Evolutionary conservation across 2,329 filamentous ascomycete species (phyloP).

Genomic region (Verticillium albo-atrum): DNA sequence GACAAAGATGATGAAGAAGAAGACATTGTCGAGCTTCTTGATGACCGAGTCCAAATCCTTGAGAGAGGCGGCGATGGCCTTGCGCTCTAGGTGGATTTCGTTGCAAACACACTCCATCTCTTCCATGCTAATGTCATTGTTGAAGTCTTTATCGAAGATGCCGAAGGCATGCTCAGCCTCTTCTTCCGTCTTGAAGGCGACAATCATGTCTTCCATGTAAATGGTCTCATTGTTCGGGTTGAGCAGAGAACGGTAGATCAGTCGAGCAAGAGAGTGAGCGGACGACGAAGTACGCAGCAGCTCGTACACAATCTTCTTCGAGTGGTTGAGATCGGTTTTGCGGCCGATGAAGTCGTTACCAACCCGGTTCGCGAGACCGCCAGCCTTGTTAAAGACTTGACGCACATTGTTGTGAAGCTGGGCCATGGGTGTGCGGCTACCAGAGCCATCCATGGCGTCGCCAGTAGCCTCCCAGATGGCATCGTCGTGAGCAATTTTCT

Average conservation of each 20-base stretch:
- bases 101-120: constrained; percentile 91
- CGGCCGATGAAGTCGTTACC: constrained; percentile 90
- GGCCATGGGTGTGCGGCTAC: constrained; percentile 69
- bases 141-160: constrained; percentile 95
- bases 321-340: constrained; percentile 66
- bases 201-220: constrained; percentile 69
- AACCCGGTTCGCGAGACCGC: constrained; percentile 78
- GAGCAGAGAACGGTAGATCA: constrained; percentile 82
- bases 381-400: constrained; percentile 72
- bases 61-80: constrained; percentile 88
- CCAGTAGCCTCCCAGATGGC: constrained; percentile 39
- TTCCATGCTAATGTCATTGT: constrained; percentile 93
- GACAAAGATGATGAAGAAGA: constrained; percentile 79
- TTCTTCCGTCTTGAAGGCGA: constrained; percentile 75
- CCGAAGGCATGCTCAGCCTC: constrained; percentile 85
- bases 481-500: constrained; percentile 55
- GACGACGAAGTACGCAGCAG: constrained; percentile 68
- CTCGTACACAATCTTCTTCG: constrained; percentile 77
- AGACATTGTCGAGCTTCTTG: constrained; percentile 80
- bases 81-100: constrained; percentile 90
- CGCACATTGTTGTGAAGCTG: constrained; percentile 71
- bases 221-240: constrained; percentile 73
- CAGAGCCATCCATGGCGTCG: constrained; percentile 40
- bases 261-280: constrained; percentile 78
- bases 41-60: constrained; percentile 96